Evolutionary conservation across 2,329 filamentous ascomycete genomes (phyloP).

Genomic region (Fonsecaea erecta): DNA sequence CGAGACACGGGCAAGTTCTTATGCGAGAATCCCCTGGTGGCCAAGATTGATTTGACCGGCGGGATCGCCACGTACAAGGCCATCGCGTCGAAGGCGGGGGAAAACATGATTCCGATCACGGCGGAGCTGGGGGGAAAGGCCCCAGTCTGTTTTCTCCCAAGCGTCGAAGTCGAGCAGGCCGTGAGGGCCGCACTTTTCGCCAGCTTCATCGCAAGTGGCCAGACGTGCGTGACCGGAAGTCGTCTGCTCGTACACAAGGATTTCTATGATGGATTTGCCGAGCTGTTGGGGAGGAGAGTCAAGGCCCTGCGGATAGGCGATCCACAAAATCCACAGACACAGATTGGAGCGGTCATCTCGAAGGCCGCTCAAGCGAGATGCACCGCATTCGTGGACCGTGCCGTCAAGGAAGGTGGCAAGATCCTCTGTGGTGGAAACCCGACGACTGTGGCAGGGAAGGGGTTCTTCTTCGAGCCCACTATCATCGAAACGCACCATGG

Average conservation of each 20-base stretch:
- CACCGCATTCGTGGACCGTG: constrained; percentile 43
- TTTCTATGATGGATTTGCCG: constrained; percentile 49
- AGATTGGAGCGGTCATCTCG: constrained; percentile 69
- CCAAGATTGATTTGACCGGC: constrained; percentile 39
- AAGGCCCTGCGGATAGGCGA: constrained; percentile 61
- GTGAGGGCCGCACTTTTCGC: constrained; percentile 44
- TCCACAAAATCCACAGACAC: constrained; percentile 60
- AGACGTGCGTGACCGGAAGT: constrained; percentile 62
- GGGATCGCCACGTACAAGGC: constrained; percentile 37
- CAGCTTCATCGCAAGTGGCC: constrained; percentile 59
- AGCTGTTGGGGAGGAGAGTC: constrained; percentile 52
- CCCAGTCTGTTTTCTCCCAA: constrained; percentile 39
- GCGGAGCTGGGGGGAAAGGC: constrained; percentile 40
- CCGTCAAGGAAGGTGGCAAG: constrained; percentile 48
- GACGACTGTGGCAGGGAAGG: constrained; percentile 58
- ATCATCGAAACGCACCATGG: constrained; percentile 45
- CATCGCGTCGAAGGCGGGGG: constrained; percentile 32
- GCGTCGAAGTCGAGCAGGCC: constrained; percentile 34
- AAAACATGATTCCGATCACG: constrained; percentile 37
- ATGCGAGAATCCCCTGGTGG: constrained; percentile 42
- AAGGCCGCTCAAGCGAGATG: constrained; percentile 48
- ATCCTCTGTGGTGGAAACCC: constrained; percentile 56
- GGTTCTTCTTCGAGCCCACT: constrained; percentile 57
- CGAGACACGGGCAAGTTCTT: constrained; percentile 58
- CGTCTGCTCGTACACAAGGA: constrained; percentile 57